Evolutionary conservation across 768 basidiomycete genomes (phyloP).

Genomic region (Goffeauzyma gilvescens): DNA sequence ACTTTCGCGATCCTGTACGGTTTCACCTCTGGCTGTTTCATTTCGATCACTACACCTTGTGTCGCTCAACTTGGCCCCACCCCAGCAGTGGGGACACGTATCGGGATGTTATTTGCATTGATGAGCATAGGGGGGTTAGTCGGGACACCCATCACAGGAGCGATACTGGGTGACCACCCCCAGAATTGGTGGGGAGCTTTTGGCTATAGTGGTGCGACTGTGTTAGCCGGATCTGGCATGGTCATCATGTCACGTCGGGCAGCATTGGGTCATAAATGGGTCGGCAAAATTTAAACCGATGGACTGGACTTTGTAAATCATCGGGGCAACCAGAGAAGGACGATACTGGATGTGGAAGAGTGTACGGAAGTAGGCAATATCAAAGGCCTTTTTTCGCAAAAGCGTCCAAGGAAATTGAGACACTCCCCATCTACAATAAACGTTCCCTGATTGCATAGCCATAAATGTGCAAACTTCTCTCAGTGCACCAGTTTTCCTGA

Average conservation of each 20-base stretch:
- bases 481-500: too few relatives aligned
- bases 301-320: too few relatives aligned
- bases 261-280: background rate
- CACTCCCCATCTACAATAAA: too few relatives aligned
- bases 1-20: conserved; percentile 4
- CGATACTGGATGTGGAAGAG: too few relatives aligned
- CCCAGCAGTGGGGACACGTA: background rate
- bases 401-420: too few relatives aligned
- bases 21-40: conserved; percentile 1
- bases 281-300: conserved; percentile 3
- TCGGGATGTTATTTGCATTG: conserved; percentile 3
- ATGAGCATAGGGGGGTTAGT: conserved; percentile 1
- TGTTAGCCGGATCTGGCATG: background rate
- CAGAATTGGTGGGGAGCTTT: conserved; percentile 3
- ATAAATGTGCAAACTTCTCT: too few relatives aligned
- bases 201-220: conserved; percentile 1
- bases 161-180: conserved; percentile 3
- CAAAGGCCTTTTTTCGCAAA: too few relatives aligned
- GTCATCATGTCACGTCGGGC: background rate
- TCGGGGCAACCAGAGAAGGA: too few relatives aligned
- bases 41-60: background rate
- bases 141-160: background rate
- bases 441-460: too few relatives aligned
- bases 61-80: conserved; percentile 4
- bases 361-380: too few relatives aligned